phyloP scores from a whole-genome alignment of 345 rosid species.

The Hibiscus mutabilis region DNA sequence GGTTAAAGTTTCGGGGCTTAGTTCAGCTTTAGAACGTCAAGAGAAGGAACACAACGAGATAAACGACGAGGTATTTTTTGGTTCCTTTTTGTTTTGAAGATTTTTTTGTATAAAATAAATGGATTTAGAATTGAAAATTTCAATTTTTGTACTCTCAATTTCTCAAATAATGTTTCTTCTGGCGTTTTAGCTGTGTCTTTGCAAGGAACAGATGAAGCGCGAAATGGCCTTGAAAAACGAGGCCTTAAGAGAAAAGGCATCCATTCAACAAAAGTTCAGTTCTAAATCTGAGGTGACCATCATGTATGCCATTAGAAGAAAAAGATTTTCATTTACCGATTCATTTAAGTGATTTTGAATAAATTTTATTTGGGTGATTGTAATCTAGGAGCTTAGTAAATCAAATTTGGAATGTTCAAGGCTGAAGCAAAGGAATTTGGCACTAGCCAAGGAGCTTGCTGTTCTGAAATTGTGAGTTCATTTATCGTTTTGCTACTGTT shows the following conservation, averaged over 20 bases:
- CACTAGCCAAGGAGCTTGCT: slow-evolving; percentile 86
- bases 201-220: slow-evolving; percentile 39
- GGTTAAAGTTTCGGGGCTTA: slow-evolving; percentile 46
- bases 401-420: slow-evolving; percentile 38
- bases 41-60: slow-evolving; percentile 44
- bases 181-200: slow-evolving; percentile 42
- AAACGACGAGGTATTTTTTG: slow-evolving; percentile 45
- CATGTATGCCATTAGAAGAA: background rate
- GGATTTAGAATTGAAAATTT: background rate
- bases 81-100: too few species aligned
- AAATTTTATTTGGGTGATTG: slow-evolving; percentile 7
- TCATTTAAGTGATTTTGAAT: background rate
- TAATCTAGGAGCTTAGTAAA: slow-evolving; percentile 53
- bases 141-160: background rate
- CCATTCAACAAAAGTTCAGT: slow-evolving; percentile 41
- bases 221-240: slow-evolving; percentile 50
- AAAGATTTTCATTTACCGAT: background rate
- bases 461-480: slow-evolving; percentile 69
- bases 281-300: slow-evolving; percentile 52
- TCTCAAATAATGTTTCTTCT: background rate
- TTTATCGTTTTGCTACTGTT: background rate
- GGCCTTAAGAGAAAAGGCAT: slow-evolving; percentile 43
- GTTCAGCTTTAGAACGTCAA: slow-evolving; percentile 37
- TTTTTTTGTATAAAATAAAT: background rate
- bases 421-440: slow-evolving; percentile 65